phyloP scores from a whole-genome alignment of 306 rosid species.

The Citrullus mucosospermus region DNA sequence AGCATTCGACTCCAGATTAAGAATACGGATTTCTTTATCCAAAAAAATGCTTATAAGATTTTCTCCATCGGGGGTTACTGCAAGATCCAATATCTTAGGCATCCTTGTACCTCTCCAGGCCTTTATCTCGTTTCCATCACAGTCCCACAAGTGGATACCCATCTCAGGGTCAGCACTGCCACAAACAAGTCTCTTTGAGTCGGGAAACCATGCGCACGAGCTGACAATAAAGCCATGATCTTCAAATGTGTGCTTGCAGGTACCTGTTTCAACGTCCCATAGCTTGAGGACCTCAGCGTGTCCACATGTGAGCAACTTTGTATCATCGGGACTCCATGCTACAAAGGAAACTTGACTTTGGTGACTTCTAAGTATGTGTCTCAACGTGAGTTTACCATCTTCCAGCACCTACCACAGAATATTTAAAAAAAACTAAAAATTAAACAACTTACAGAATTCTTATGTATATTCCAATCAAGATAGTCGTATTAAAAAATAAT shows the following conservation, averaged over 20 bases:
- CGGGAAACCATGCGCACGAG: conserved; percentile 97
- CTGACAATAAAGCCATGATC: conserved; percentile 66
- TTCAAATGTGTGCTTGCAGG: conserved; percentile 79
- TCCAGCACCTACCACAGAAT: conserved; percentile 47
- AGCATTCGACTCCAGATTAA: conserved; percentile 42
- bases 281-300: conserved; percentile 76
- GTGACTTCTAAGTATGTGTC: conserved; percentile 63
- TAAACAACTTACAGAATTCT: conserved; percentile 5
- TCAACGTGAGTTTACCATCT: conserved; percentile 43
- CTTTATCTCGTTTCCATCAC: conserved; percentile 62
- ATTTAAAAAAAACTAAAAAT: not conserved
- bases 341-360: conserved; percentile 63
- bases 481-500: not conserved
- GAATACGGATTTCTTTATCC: conserved; percentile 63
- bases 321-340: conserved; percentile 96
- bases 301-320: conserved; percentile 83
- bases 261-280: conserved; percentile 91
- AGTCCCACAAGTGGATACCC: conserved; percentile 88
- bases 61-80: conserved; percentile 76
- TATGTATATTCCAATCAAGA: not conserved
- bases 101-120: conserved; percentile 81
- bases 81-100: conserved; percentile 78
- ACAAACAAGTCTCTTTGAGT: conserved; percentile 70
- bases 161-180: conserved; percentile 77
- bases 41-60: conserved; percentile 64